A percentile compares a stretch with the other conserved stretches of the same genome.
Conservation (phyloP, 331 rosid genomes). For the Stylosanthes scabra region DNA sequence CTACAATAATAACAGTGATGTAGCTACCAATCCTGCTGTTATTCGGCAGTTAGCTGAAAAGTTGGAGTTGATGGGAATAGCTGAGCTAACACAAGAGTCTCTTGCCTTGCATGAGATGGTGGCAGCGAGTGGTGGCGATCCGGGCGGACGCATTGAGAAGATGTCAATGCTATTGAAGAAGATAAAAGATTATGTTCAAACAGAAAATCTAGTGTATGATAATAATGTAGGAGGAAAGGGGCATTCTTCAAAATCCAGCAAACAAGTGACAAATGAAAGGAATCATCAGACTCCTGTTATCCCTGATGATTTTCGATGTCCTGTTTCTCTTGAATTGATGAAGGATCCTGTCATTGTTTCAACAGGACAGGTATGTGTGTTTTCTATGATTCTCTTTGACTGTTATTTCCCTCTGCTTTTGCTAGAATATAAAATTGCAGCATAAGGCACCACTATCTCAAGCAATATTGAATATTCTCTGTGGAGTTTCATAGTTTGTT, state of each 20-base stretch:
- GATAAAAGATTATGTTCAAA: slow-evolving; percentile 80
- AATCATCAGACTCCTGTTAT: slow-evolving; percentile 57
- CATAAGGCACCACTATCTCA: slow-evolving; percentile 15
- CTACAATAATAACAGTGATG: slow-evolving; percentile 60
- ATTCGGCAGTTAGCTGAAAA: slow-evolving; percentile 74
- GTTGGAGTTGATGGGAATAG: slow-evolving; percentile 74
- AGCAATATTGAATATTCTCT: neutral
- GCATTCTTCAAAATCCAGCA: slow-evolving; percentile 51
- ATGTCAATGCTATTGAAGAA: slow-evolving; percentile 84
- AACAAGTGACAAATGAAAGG: slow-evolving; percentile 54
- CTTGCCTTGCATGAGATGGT: slow-evolving; percentile 95
- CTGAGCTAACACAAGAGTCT: slow-evolving; percentile 86
- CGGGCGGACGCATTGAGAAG: slow-evolving; percentile 87
- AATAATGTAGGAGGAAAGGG: slow-evolving; percentile 51
- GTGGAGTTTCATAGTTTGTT: slow-evolving; percentile 18
- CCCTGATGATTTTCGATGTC: slow-evolving; percentile 95
- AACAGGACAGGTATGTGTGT: slow-evolving; percentile 88
- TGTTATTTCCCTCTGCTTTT: slow-evolving; percentile 17
- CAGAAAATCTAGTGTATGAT: slow-evolving; percentile 77
- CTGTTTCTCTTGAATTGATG: slow-evolving; percentile 95
- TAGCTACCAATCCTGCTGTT: slow-evolving; percentile 61
- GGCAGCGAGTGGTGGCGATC: slow-evolving; percentile 80
- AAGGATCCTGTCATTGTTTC: slow-evolving; percentile 97
- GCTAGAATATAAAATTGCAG: slow-evolving; percentile 29
- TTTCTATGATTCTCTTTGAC: slow-evolving; percentile 31